Evolutionary conservation across 2,329 filamentous ascomycete species (phyloP).

Genomic region (Thelonectria blattea): DNA sequence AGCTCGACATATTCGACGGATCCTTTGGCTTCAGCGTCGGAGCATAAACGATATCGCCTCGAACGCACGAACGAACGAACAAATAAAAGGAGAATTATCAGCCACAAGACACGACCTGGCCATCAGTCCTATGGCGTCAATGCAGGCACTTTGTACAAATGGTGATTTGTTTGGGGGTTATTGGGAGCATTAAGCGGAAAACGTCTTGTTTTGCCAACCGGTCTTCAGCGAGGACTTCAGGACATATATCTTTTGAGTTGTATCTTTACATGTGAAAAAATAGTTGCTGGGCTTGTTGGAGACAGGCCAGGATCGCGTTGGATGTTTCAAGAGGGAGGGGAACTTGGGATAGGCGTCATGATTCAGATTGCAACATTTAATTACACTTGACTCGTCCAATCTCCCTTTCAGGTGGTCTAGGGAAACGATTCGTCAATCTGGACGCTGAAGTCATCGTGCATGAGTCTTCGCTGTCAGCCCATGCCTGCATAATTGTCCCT

Average conservation of each 20-base stretch:
- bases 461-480: not conserved
- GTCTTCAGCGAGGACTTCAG: not conserved
- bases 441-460: not conserved
- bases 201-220: slow-evolving; percentile 4
- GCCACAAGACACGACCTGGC: not conserved
- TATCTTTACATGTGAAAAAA: slow-evolving; percentile 12
- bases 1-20: slow-evolving; percentile 63
- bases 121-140: slow-evolving; percentile 12
- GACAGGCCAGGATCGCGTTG: not conserved
- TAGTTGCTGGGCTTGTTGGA: not conserved
- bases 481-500: not conserved
- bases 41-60: slow-evolving; percentile 30
- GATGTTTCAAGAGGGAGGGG: not conserved
- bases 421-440: not conserved
- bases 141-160: slow-evolving; percentile 29
- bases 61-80: not conserved
- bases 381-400: slow-evolving; percentile 6
- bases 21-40: slow-evolving; percentile 66
- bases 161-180: slow-evolving; percentile 28
- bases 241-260: slow-evolving; percentile 16
- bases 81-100: not conserved
- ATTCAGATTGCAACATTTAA: slow-evolving; percentile 18
- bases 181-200: slow-evolving; percentile 31
- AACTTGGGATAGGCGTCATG: slow-evolving; percentile 5
- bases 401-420: slow-evolving; percentile 1